Evolutionary conservation across 192 early-diverging fungal genomes (phyloP).

Genomic region (Mortierella hygrophila): DNA sequence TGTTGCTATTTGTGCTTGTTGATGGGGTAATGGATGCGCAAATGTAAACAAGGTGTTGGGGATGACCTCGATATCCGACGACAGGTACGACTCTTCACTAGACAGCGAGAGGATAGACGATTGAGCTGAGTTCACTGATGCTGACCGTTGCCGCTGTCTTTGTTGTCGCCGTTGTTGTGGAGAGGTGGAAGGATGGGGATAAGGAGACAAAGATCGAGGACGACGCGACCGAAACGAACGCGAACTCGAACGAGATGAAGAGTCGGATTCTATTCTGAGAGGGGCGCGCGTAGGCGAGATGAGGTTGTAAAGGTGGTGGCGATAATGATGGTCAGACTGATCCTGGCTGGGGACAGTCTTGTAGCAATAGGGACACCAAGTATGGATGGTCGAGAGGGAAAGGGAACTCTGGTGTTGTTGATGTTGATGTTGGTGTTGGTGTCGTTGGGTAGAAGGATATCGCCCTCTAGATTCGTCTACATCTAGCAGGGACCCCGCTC

Average conservation of each 20-base stretch:
- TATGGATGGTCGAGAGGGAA: constrained; percentile 23
- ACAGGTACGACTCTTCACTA: not conserved
- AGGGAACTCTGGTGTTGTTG: constrained; percentile 11
- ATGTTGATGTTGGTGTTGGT: not conserved
- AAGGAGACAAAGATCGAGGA: not conserved
- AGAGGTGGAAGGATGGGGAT: not conserved
- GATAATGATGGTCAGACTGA: constrained; percentile 4
- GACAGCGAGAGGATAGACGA: constrained; percentile 4
- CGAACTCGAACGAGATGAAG: constrained; percentile 11
- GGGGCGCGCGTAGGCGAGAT: constrained; percentile 17
- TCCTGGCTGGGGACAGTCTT: constrained; percentile 8
- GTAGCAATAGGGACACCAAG: constrained; percentile 35
- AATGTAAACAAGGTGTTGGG: constrained; percentile 23
- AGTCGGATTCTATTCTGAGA: constrained; percentile 8
- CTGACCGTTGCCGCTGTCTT: not conserved
- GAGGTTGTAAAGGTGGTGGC: constrained; percentile 8
- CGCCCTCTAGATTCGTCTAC: not conserved
- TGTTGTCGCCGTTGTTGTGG: not conserved
- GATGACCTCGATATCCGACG: constrained; percentile 12
- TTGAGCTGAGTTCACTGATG: not conserved
- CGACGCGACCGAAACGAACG: not conserved
- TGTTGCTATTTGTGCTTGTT: not conserved
- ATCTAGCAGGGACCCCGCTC: not conserved
- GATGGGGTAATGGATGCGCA: constrained; percentile 26
- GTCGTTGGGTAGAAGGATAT: not conserved